Conservation (phyloP, 163 green algal genomes). For the Coccomyxa subellipsoidea region DNA sequence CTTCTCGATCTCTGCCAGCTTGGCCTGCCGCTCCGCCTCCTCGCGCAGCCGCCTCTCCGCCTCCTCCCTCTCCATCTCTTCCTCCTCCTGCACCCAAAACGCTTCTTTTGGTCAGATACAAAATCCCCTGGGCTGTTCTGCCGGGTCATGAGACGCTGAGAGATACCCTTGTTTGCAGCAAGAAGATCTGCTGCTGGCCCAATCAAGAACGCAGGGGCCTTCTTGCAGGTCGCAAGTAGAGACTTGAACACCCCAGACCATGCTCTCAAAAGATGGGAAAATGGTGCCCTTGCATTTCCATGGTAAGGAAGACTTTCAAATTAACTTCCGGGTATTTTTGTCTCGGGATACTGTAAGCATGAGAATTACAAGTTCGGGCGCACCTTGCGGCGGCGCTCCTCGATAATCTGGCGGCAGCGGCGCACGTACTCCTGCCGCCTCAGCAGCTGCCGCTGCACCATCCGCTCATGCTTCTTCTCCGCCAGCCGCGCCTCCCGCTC, state of each 20-base stretch:
- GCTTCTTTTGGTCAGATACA: constrained; percentile 25
- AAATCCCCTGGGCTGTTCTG: no score
- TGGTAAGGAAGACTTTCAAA: no score
- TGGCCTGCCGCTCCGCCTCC: constrained; percentile 55
- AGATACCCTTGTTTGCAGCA: no score
- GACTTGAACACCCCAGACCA: no score
- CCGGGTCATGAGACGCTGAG: no score
- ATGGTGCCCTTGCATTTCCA: no score
- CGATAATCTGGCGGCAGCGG: constrained; percentile 60
- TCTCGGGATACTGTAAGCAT: no score
- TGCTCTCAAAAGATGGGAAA: no score
- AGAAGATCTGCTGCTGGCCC: background rate
- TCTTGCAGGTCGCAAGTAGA: background rate
- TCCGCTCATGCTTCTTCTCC: constrained; percentile 47
- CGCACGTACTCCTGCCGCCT: constrained; percentile 76
- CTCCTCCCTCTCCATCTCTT: constrained; percentile 51
- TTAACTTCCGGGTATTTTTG: no score
- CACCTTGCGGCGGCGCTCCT: constrained; percentile 46
- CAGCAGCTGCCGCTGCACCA: constrained; percentile 46
- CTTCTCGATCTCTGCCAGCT: constrained; percentile 61
- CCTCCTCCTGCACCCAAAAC: constrained; percentile 49
- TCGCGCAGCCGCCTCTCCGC: constrained; percentile 57
- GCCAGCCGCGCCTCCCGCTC: constrained; percentile 59
- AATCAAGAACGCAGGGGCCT: background rate
- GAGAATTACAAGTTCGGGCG: background rate